phyloP scores from a whole-genome alignment of 2,329 filamentous ascomycete genomes.

The Cordyceps militaris region DNA sequence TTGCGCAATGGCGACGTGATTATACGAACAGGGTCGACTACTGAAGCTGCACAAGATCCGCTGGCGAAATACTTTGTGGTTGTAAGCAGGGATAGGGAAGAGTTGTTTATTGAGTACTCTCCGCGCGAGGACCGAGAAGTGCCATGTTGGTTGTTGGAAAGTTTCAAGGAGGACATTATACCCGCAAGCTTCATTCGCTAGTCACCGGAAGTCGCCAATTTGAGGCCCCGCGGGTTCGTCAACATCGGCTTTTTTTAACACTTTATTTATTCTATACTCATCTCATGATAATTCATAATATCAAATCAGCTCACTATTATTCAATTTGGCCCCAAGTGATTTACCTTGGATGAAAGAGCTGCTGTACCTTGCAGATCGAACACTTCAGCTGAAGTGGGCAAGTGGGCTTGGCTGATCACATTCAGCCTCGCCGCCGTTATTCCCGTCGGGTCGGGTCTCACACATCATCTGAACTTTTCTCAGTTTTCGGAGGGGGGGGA shows the following conservation, averaged over 20 bases:
- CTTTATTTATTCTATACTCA: too few relatives aligned
- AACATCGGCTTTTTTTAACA: neutral
- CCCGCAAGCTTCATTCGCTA: constrained; percentile 8
- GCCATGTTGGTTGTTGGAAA: constrained; percentile 11
- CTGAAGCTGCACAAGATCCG: neutral
- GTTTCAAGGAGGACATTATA: constrained; percentile 12
- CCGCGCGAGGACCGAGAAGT: constrained; percentile 5
- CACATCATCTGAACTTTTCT: too few relatives aligned
- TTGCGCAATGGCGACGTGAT: constrained; percentile 10
- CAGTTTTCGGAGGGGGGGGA: too few relatives aligned
- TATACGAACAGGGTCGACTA: neutral
- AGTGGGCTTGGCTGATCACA: neutral
- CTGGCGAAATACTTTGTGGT: constrained; percentile 4
- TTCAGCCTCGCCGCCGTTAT: constrained; percentile 1
- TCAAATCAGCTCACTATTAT: neutral
- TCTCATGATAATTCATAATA: neutral
- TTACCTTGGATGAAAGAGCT: neutral
- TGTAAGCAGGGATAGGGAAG: neutral
- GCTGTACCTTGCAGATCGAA: neutral
- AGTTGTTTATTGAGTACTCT: neutral
- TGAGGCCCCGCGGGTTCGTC: neutral
- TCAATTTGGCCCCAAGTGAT: neutral
- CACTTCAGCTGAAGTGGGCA: neutral
- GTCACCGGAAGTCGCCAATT: neutral
- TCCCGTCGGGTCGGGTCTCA: too few relatives aligned